Conservation (phyloP, 192 early-diverging fungal genomes). For the Linnemannia elongata region DNA sequence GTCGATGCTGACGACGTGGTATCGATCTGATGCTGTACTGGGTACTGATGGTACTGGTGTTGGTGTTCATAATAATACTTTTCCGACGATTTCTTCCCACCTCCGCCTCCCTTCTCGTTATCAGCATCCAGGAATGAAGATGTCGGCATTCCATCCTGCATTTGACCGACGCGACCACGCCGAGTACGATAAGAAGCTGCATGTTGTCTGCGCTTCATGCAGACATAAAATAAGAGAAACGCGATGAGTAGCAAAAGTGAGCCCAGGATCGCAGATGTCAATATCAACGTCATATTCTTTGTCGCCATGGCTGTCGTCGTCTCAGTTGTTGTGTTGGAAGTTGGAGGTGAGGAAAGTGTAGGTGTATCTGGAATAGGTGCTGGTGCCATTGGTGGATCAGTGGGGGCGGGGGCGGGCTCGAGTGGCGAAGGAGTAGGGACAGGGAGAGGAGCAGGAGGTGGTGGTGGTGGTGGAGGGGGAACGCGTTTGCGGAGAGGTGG, state of each 20-base stretch:
- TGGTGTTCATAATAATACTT: constrained; percentile 20
- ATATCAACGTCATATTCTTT: background rate
- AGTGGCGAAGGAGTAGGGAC: background rate
- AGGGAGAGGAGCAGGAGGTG: background rate
- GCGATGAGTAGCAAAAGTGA: constrained; percentile 17
- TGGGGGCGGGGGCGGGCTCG: background rate
- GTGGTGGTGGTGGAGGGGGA: too few species aligned
- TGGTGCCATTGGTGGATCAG: background rate
- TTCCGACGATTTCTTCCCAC: constrained; percentile 11
- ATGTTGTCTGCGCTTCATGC: constrained; percentile 28
- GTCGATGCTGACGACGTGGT: constrained; percentile 4
- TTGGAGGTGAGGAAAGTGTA: background rate
- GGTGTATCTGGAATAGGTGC: background rate
- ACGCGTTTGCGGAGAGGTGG: too few species aligned
- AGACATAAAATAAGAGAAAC: constrained; percentile 21
- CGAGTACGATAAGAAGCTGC: background rate
- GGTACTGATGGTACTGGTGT: background rate
- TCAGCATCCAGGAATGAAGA: background rate
- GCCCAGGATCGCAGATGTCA: constrained; percentile 21
- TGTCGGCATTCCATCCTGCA: constrained; percentile 29
- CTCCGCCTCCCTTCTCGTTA: background rate
- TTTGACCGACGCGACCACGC: constrained; percentile 20
- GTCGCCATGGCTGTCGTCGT: background rate
- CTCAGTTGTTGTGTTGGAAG: background rate
- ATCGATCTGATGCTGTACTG: background rate